phyloP scores from a whole-genome alignment of 1,139 yeast genomes.

The Saccharomyces hybrid region DNA sequence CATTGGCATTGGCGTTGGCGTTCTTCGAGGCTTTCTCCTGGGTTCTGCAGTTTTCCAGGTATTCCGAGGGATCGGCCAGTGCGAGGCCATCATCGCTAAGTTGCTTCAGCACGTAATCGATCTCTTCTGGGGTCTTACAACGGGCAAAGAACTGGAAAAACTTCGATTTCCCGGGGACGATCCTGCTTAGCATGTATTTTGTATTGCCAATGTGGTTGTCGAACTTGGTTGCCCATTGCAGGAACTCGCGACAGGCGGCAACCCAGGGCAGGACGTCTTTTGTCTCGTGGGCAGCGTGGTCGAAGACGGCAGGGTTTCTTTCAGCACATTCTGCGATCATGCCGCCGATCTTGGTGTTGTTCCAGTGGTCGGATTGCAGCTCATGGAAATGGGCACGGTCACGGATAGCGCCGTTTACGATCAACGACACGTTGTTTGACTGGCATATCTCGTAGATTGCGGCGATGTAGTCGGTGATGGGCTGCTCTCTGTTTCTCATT shows the following conservation, averaged over 20 bases:
- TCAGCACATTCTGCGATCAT: slow-evolving; percentile 96
- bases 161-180: slow-evolving; percentile 70
- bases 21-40: slow-evolving; percentile 13
- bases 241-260: slow-evolving; percentile 46
- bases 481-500: slow-evolving; percentile 84
- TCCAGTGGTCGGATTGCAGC: slow-evolving; percentile 45
- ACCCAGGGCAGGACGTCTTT: slow-evolving; percentile 48
- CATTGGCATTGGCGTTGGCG: not conserved
- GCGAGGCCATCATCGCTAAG: slow-evolving; percentile 16
- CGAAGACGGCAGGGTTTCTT: slow-evolving; percentile 71
- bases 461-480: slow-evolving; percentile 59
- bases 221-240: slow-evolving; percentile 45
- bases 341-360: slow-evolving; percentile 50
- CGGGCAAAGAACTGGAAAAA: slow-evolving; percentile 52
- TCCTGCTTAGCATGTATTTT: slow-evolving; percentile 69
- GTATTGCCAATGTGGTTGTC: slow-evolving; percentile 65
- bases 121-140: slow-evolving; percentile 49
- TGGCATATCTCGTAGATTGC: slow-evolving; percentile 57
- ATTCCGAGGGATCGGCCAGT: slow-evolving; percentile 17
- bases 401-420: slow-evolving; percentile 72
- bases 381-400: slow-evolving; percentile 48
- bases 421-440: slow-evolving; percentile 58
- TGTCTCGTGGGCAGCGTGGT: slow-evolving; percentile 8
- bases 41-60: slow-evolving; percentile 15
- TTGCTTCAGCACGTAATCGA: slow-evolving; percentile 29